Evolutionary conservation across 1,284 basidiomycete species (phyloP), one percentile per base, ranked within the genome.

Genomic region (Boletus sp.): DNA sequence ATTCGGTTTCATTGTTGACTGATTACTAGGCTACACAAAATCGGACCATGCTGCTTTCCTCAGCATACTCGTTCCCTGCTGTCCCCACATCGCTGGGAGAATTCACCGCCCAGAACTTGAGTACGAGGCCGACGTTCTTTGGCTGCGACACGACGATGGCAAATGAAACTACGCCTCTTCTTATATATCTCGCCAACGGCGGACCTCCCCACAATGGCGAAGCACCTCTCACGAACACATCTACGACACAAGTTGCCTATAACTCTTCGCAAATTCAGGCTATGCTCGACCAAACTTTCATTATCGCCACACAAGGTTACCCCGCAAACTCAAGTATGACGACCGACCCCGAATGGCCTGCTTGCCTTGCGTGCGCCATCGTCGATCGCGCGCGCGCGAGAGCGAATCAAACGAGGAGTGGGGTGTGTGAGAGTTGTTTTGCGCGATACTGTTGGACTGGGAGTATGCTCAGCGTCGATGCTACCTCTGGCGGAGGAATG

Each of bases 351-450:
- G 69, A 79, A 43, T 83, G 79, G 79, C 73, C 78, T 0, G 75
- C 77, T 56, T 82, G 81, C 55, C 59, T 82, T 40, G 79, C 80
- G 25, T 82, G 80, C 52, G 80, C 79, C 0, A 67, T 80, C 14
- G 76, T 79, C 6, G 81, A 82, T 35, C 74, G 80, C 35, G 71
- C 74, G 17, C 68, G 81, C 7, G 67, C 64, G 13, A 59, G 73
- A 44, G 50, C 62, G 23, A 70, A 75, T 3, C 65, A 70, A 30
- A 21, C 23, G 37, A 65, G 79, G 54, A 73, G 66, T 3, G 79
- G 79, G 21, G 68, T 79, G 14, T 81, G 81, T 58, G 62, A 48
- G 63, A 66, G 48, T n/a, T 81, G 80, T 62, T 73, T 81, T 38
- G 60, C 54, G 51, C 65, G 78, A 49, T 82, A 82, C 60, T 81